Percentiles rank a stretch among this genome's conserved stretches.
phyloP scores from a whole-genome alignment of 1,284 basidiomycete genomes.

The Boletus sp. region DNA sequence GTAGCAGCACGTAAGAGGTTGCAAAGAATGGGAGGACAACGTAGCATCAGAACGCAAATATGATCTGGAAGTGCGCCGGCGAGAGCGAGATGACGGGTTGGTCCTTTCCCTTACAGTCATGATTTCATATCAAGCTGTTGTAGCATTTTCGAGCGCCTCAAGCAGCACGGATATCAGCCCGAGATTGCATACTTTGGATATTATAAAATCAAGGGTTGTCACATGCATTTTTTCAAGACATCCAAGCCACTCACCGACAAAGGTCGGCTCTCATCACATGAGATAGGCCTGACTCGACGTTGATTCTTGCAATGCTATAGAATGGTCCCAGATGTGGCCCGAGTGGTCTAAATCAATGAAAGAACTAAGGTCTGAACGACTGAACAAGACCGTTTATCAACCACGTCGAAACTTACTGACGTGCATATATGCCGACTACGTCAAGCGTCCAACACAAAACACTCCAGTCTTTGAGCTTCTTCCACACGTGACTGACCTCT shows the following conservation, averaged over 20 bases:
- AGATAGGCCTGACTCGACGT: background rate
- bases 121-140: background rate
- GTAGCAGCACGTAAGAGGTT: conserved; percentile 3
- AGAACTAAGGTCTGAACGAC: background rate
- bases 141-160: conserved; percentile 13
- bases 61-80: background rate
- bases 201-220: background rate
- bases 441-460: background rate
- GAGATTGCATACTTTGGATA: conserved; percentile 3
- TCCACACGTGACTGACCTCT: conserved; percentile 12
- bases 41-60: background rate
- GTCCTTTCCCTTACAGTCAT: background rate
- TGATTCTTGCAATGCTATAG: conserved; percentile 4
- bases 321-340: background rate
- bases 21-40: background rate
- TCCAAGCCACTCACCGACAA: conserved; percentile 10
- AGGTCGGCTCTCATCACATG: conserved; percentile 1
- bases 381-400: conserved; percentile 11
- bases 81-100: background rate
- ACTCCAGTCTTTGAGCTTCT: conserved; percentile 6
- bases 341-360: conserved; percentile 8
- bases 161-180: conserved; percentile 4
- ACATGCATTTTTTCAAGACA: conserved; percentile 1
- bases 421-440: conserved; percentile 1
- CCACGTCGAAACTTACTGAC: conserved; percentile 6